phyloP scores from a whole-genome alignment of 495 filamentous ascomycete species.

The Parathielavia hyrcaniae region DNA sequence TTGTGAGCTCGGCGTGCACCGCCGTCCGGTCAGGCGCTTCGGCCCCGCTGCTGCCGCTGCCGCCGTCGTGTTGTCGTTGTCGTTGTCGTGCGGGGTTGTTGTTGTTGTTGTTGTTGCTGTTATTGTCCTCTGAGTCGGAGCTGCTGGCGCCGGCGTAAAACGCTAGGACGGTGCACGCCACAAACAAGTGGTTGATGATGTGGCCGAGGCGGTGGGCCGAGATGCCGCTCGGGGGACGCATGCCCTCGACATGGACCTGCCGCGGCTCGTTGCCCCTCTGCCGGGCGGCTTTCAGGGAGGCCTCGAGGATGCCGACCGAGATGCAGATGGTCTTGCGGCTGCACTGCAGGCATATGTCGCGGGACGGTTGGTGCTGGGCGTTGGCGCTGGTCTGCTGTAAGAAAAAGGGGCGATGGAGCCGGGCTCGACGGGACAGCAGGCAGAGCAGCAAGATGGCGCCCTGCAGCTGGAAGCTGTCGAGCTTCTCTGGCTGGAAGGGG shows the following conservation, averaged over 20 bases:
- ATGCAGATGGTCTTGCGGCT: background rate
- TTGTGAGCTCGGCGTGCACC: background rate
- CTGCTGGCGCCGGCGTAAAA: background rate
- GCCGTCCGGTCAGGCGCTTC: background rate
- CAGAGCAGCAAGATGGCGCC: slow-evolving; percentile 21
- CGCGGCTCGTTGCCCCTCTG: background rate
- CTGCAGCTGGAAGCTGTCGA: slow-evolving; percentile 10
- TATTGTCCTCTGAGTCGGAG: too few relatives aligned
- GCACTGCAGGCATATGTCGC: slow-evolving; percentile 1
- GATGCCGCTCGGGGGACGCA: background rate
- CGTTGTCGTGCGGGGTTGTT: background rate
- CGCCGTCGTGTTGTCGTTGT: background rate
- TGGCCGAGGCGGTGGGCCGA: slow-evolving; percentile 3
- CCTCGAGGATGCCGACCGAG: background rate
- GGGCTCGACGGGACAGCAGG: slow-evolving; percentile 21
- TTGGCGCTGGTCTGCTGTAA: background rate
- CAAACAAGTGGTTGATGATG: slow-evolving; percentile 4
- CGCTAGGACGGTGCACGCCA: slow-evolving; percentile 1
- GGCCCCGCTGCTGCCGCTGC: background rate
- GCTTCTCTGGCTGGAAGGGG: slow-evolving; percentile 5
- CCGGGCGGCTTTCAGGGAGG: background rate
- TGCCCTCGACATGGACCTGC: background rate
- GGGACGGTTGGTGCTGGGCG: background rate
- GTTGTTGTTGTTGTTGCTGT: background rate
- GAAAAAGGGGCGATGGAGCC: slow-evolving; percentile 27